Evolutionary conservation across 108 stramenopile species (phyloP).

Genomic region (Pinguiococcus pyrenoidosus): DNA sequence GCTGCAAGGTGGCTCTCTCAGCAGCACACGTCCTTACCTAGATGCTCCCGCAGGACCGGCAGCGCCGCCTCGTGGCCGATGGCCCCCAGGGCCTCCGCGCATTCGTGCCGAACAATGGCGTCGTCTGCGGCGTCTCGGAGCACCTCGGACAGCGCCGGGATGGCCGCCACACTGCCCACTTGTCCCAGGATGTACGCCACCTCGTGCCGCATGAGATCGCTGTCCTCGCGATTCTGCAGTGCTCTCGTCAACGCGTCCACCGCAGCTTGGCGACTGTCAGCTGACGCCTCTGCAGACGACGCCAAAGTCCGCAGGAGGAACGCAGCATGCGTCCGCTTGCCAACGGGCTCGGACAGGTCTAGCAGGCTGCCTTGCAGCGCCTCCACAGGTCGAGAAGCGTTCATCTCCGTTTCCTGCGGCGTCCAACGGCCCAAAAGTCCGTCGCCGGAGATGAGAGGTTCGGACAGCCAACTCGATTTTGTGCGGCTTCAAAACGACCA

Average conservation of each 20-base stretch:
- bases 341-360: constrained; percentile 23
- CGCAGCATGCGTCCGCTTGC: constrained; percentile 33
- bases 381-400: neutral
- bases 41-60: constrained; percentile 14
- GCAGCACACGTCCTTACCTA: constrained; percentile 6
- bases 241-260: neutral
- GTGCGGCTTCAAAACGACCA: no score
- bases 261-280: no score
- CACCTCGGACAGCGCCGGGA: constrained; percentile 39
- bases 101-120: constrained; percentile 57
- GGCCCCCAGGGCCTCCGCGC: constrained; percentile 97
- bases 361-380: constrained; percentile 18
- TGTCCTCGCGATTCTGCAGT: constrained; percentile 48
- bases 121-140: constrained; percentile 36
- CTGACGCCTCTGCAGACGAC: neutral
- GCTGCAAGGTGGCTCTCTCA: no score
- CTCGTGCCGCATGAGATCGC: constrained; percentile 77
- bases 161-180: constrained; percentile 50
- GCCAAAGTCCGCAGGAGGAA: constrained; percentile 29
- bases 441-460: no score
- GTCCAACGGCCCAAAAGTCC: no score
- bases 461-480: no score
- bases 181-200: constrained; percentile 96
- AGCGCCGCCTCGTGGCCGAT: constrained; percentile 47
- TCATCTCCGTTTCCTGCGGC: no score